Evolutionary conservation across 768 basidiomycete species (phyloP).

Genomic region (Hericium rajendrae): DNA sequence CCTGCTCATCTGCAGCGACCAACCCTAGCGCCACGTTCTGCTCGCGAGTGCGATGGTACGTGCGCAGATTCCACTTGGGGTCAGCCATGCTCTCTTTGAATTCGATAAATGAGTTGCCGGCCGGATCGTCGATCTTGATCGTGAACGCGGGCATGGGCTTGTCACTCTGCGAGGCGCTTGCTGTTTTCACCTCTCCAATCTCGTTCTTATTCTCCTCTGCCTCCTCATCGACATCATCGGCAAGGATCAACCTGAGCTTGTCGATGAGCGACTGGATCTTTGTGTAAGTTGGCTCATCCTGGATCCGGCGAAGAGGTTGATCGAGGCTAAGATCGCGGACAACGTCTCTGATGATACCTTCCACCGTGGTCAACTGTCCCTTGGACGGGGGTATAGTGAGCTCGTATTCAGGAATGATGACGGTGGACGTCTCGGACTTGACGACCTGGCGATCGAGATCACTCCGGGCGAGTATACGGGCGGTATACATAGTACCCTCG

Average conservation of each 20-base stretch:
- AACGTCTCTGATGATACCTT: conserved; percentile 82
- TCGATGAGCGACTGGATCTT: conserved; percentile 74
- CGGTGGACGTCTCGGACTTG: conserved; percentile 73
- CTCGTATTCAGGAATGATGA: conserved; percentile 79
- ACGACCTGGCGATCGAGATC: conserved; percentile 93
- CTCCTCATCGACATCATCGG: conserved; percentile 40
- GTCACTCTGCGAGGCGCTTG: conserved; percentile 30
- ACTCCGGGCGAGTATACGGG: conserved; percentile 56
- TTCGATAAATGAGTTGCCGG: conserved; percentile 96
- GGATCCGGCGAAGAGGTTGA: conserved; percentile 75
- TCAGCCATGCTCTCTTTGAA: conserved; percentile 81
- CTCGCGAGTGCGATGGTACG: conserved; percentile 67
- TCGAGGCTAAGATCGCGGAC: conserved; percentile 69
- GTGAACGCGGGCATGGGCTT: conserved; percentile 66
- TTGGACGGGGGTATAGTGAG: conserved; percentile 84
- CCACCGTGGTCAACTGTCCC: conserved; percentile 94
- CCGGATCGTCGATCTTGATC: conserved; percentile 80
- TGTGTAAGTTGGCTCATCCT: conserved; percentile 59
- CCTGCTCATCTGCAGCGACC: conserved; percentile 36
- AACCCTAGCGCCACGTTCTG: conserved; percentile 81
- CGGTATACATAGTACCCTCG: conserved; percentile 77
- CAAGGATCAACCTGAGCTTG: conserved; percentile 53
- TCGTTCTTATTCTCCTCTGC: conserved; percentile 20
- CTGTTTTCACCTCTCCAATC: conserved; percentile 19
- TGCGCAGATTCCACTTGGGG: conserved; percentile 85